A percentile compares a stretch with the other conserved stretches of the same genome.
phyloP scores from a whole-genome alignment of 176 grass and related monocot species.

The Oryza australiensis region DNA sequence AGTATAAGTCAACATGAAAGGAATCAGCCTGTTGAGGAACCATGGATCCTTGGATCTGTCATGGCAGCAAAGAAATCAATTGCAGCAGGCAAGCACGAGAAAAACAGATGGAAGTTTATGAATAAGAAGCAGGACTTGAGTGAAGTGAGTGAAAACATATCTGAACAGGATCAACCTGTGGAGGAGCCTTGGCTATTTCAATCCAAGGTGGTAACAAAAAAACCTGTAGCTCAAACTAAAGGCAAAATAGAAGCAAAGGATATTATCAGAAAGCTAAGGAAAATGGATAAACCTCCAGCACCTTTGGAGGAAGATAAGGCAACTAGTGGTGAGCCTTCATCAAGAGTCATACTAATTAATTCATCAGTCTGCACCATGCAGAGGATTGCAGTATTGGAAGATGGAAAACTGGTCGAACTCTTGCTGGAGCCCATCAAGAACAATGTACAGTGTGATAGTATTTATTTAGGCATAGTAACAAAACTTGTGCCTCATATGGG shows the following conservation, averaged over 20 bases:
- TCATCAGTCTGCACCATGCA: slow-evolving; percentile 83
- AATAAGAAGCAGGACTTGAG: slow-evolving; percentile 23
- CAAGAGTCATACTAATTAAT: slow-evolving; percentile 91
- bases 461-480: slow-evolving; percentile 88
- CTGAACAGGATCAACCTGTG: slow-evolving; percentile 42
- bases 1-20: slow-evolving; percentile 39
- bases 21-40: slow-evolving; percentile 73
- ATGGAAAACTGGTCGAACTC: slow-evolving; percentile 83
- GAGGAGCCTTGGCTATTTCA: slow-evolving; percentile 60
- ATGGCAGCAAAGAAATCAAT: slow-evolving; percentile 32
- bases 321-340: slow-evolving; percentile 37
- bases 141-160: slow-evolving; percentile 33
- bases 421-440: slow-evolving; percentile 90
- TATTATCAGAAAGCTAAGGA: slow-evolving; percentile 33
- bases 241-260: slow-evolving; percentile 44
- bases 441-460: slow-evolving; percentile 89
- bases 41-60: slow-evolving; percentile 75
- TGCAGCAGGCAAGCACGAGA: slow-evolving; percentile 42
- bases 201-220: slow-evolving; percentile 32
- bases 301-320: slow-evolving; percentile 43
- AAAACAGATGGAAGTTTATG: slow-evolving; percentile 26
- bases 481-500: slow-evolving; percentile 87
- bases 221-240: slow-evolving; percentile 25
- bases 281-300: slow-evolving; percentile 40
- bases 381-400: slow-evolving; percentile 95